Evolutionary conservation across 177 flowering plant species (phyloP), one percentile per base, ranked within the genome.

Genomic region (Tripterygium wilfordii): DNA sequence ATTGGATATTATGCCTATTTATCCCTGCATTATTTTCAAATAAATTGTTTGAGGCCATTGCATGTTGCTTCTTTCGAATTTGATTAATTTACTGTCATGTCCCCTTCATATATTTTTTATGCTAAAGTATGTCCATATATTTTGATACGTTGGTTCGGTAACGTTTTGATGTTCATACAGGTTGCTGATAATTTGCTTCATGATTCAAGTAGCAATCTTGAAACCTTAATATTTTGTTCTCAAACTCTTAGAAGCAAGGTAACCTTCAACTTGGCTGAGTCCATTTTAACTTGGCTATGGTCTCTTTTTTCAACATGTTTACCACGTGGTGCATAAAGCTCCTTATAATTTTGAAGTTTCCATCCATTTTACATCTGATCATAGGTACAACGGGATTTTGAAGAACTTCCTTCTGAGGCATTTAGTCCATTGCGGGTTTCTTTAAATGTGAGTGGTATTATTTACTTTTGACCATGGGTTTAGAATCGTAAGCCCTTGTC

Each of bases 211-310:
- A 90, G 99, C 81, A 90, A 94, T 71, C 63, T 78, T 18, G 99
- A 94, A 52, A 94, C 97, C 22, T 68, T 78, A 53, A 77, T 94
- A 14, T 94, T 94, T 64, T 94, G 96, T 62, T 87, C 97, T 49
- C 99, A 94, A 63, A 90, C 96, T 32, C 85, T 94, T 13, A 70
- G 96, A 72, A 90, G 95, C 83, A 94, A 94, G 99, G 99, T 94
- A 69, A 57, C 2, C 42, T 51, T 41, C 21, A 33, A 27, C n/a
- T 1, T 1, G 16, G 16, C 48, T 28, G 23, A 13, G 7, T n/a
- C n/a, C n/a, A n/a, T n/a, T n/a, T n/a, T n/a, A n/a, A n/a, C n/a
- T n/a, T n/a, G n/a, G n/a, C n/a, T n/a, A n/a, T n/a, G n/a, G n/a
- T n/a, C n/a, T n/a, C n/a, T n/a, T n/a, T n/a, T n/a, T n/a, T n/a